A percentile compares a stretch with the other conserved stretches of the same genome.
phyloP scores from a whole-genome alignment of 192 early-diverging fungal genomes.

The Entomortierella chlamydospora region DNA sequence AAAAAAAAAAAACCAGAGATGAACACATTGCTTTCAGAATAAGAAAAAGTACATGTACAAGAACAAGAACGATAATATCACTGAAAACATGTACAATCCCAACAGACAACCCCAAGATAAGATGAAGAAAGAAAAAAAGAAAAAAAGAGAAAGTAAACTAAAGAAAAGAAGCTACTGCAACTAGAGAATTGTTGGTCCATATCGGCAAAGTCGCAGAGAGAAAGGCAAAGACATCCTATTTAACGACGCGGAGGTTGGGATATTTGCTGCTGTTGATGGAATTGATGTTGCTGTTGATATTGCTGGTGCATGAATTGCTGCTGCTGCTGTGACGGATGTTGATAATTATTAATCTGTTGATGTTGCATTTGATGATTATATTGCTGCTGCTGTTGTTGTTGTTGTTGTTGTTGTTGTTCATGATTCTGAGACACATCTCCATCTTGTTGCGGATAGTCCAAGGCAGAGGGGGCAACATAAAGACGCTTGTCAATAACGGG shows the following conservation, averaged over 20 bases:
- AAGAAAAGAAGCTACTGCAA: background rate
- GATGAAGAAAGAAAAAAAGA: slow-evolving; percentile 3
- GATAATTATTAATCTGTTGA: slow-evolving; percentile 13
- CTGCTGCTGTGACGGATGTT: slow-evolving; percentile 12
- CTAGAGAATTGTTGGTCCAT: background rate
- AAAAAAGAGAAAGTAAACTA: background rate
- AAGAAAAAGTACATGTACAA: slow-evolving; percentile 21
- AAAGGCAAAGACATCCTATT: background rate
- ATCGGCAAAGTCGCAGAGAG: background rate
- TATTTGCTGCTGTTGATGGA: slow-evolving; percentile 3
- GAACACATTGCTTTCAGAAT: background rate
- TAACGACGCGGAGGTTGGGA: background rate
- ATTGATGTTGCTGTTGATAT: slow-evolving; percentile 10
- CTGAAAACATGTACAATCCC: background rate
- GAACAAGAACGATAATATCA: slow-evolving; percentile 1
- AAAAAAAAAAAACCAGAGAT: background rate
- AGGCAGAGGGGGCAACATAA: slow-evolving; percentile 81
- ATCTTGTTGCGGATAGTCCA: slow-evolving; percentile 53
- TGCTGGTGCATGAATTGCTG: slow-evolving; percentile 19
- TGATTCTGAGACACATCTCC: slow-evolving; percentile 49
- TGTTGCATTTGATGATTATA: slow-evolving; percentile 18
- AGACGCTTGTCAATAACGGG: slow-evolving; percentile 95
- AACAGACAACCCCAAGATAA: background rate
- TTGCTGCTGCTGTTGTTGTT: slow-evolving; percentile 24
- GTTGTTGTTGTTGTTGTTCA: slow-evolving; percentile 35